Percentiles rank a stretch among this genome's conserved stretches.
Conservation (phyloP, 2,329 filamentous ascomycete species). For the Penicillium freii region DNA sequence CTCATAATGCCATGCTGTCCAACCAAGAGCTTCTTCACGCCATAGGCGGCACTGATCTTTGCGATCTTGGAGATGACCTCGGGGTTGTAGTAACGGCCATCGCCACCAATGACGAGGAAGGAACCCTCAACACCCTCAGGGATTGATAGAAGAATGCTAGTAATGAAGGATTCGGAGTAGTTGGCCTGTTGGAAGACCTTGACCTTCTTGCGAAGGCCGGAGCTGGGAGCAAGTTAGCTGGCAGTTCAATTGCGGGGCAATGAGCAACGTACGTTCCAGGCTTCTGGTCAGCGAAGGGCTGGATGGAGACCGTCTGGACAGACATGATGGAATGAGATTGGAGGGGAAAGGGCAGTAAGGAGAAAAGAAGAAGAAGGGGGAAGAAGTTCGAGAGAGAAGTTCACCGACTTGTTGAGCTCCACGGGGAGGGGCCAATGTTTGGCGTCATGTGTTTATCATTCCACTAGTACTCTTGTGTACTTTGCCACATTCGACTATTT, state of each 20-base stretch:
- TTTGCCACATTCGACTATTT: not conserved
- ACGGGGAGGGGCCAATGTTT: slow-evolving; percentile 16
- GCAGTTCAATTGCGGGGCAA: slow-evolving; percentile 1
- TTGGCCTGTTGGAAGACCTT: slow-evolving; percentile 92
- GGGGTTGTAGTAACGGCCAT: slow-evolving; percentile 95
- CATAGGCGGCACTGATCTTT: slow-evolving; percentile 94
- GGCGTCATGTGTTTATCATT: slow-evolving; percentile 30
- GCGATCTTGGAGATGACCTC: slow-evolving; percentile 96
- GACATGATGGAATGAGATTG: slow-evolving; percentile 7
- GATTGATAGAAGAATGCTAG: slow-evolving; percentile 92
- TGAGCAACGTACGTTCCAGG: slow-evolving; percentile 82
- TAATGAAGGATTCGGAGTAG: slow-evolving; percentile 94
- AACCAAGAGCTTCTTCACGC: slow-evolving; percentile 97
- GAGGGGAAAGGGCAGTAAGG: slow-evolving; percentile 5
- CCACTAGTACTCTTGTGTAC: slow-evolving; percentile 6
- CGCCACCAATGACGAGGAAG: slow-evolving; percentile 93
- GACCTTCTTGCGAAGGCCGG: slow-evolving; percentile 98
- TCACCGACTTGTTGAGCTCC: slow-evolving; percentile 28
- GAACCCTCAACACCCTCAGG: slow-evolving; percentile 86
- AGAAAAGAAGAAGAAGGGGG: slow-evolving; percentile 5
- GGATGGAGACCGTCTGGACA: slow-evolving; percentile 62
- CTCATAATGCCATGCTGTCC: slow-evolving; percentile 95
- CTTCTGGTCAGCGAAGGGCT: slow-evolving; percentile 94
- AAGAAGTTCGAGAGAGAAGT: slow-evolving; percentile 10
- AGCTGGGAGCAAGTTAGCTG: slow-evolving; percentile 55